These are phyloP conservation scores for Zygnema circumcarinatum DNA, from an alignment of 139 green algal species.

Conservation along the genomic window DNA sequence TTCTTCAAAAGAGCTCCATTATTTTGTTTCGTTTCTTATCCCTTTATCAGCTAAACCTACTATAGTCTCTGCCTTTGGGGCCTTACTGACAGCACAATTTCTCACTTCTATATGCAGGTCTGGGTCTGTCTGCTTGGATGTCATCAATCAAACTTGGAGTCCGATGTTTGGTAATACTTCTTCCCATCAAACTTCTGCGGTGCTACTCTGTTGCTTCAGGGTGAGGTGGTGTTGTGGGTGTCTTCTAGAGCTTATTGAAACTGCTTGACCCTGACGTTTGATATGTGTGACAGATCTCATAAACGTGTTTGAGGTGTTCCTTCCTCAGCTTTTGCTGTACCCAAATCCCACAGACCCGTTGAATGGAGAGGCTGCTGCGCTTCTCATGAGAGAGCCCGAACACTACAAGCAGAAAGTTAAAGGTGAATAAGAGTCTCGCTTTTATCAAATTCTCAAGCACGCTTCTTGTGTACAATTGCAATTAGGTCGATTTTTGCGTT, in stretches of 20 bases:
- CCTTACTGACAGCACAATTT: background rate
- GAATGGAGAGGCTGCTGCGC: conserved; percentile 95
- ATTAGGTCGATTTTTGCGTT: background rate
- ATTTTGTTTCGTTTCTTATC: background rate
- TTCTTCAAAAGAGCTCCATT: conserved; percentile 1
- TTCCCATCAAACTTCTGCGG: too few species aligned
- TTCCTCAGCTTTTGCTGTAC: conserved; percentile 98
- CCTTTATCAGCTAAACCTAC: too few species aligned
- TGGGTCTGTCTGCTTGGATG: conserved; percentile 96
- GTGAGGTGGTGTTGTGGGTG: too few species aligned
- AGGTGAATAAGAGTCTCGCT: conserved; percentile 39
- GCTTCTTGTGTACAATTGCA: background rate
- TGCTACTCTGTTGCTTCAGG: too few species aligned
- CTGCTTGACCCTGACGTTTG: too few species aligned
- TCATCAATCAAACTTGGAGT: conserved; percentile 99
- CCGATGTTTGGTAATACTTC: conserved; percentile 92
- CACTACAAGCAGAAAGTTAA: conserved; percentile 90
- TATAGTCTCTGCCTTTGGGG: too few species aligned
- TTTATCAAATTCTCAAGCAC: background rate
- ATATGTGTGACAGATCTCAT: conserved; percentile 89
- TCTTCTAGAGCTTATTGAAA: too few species aligned
- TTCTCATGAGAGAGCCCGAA: conserved; percentile 95
- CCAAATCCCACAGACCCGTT: conserved; percentile 97
- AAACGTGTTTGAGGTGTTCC: conserved; percentile 99
- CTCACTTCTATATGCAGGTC: conserved; percentile 61